Evolutionary conservation across 2,329 filamentous ascomycete species (phyloP), one percentile per base, ranked within the genome.

Genomic region (Cordyceps farinosa): DNA sequence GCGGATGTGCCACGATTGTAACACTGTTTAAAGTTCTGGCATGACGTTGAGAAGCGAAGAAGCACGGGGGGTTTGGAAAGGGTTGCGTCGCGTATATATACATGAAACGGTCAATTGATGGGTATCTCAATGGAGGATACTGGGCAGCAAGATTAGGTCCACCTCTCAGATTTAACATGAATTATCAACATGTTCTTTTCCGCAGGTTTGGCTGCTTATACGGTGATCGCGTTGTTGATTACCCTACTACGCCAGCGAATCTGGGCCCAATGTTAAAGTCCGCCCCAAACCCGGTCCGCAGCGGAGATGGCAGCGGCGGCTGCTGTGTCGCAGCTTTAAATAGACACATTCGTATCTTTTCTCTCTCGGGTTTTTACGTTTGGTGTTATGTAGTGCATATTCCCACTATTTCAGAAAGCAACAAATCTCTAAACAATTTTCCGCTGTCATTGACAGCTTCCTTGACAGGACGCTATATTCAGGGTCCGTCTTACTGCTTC

Each of bases 1-100:
- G 73, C 73, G 36, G 76, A 79, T 65, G 64, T 77, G 36, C 77
- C 77, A 32, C 73, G 77, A 38, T 65, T 78, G 22, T 78, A 66
- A 53, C 7, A 71, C 8, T 52, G n/a, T 15, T 42, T 17, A 22
- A 34, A 8, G 9, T 40, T 40, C 30, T 59, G 45, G 22, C 8
- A 9, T 38, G 8, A 38, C 32, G 2, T 44, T 15, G 30, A 4
- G 22, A 38, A 10, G 15, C 30, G 10, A 34, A 36, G 2, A 11
- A 32, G 17, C 40, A 57, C 1, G 13, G n/a, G 5, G 40, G 30
- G 36, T 40, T 44, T 34, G 0, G 1, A 32, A 55, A 6, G 27
- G 22, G 4, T 40, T 13, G 36, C 10, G 4, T 42, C 34, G 5
- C 38, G 22, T 38, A 27, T 11, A 15, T 29, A 10, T 1, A n/a